Conservation (phyloP, 176 grass and related monocot species). For the Sorghum bicolor region DNA sequence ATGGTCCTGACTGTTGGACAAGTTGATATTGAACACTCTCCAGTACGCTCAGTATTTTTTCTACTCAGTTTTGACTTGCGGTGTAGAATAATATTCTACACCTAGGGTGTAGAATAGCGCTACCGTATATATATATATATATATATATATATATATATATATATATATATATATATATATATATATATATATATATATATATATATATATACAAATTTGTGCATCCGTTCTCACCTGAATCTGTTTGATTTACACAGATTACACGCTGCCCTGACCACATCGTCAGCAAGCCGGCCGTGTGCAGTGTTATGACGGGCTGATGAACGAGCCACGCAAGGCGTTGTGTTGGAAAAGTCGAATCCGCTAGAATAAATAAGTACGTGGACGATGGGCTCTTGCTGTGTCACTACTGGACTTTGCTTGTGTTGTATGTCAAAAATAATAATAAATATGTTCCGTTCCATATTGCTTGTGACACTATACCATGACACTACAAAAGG, state of each 20-base stretch:
- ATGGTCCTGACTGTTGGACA: no score
- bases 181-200: no score
- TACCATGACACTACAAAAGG: no score
- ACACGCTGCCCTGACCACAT: slow-evolving; percentile 33
- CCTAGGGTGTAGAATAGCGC: no score
- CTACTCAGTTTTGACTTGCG: no score
- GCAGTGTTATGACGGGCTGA: background rate
- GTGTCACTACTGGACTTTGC: background rate
- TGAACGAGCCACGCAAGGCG: background rate
- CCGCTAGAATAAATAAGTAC: background rate
- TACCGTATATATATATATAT: no score
- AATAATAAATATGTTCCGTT: background rate
- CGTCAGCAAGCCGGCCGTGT: background rate
- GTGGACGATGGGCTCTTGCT: background rate
- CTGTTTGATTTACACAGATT: slow-evolving; percentile 3
- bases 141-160: no score
- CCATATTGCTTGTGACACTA: background rate
- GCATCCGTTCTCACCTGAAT: background rate
- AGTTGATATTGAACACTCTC: no score
- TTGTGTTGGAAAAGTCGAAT: background rate
- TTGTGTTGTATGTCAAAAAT: background rate
- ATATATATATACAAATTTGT: no score
- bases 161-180: no score
- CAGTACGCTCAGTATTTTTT: no score
- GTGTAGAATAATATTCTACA: no score